Percentiles rank a stretch among this genome's conserved stretches.
Evolutionary conservation across 805 yeast genomes (phyloP).

Genomic region (Saccharomycopsis fermentans): DNA sequence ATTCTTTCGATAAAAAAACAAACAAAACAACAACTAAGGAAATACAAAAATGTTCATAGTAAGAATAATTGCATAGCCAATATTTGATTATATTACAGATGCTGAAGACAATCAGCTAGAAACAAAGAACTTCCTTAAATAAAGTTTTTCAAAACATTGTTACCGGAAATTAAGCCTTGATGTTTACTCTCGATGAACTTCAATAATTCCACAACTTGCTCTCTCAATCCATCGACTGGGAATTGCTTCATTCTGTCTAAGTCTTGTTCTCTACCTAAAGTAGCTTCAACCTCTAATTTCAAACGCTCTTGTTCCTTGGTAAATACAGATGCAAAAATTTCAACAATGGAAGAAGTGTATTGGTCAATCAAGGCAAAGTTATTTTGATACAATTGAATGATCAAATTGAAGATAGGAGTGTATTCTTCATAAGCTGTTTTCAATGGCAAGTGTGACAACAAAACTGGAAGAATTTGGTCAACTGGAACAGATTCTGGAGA

Average conservation of each 20-base stretch:
- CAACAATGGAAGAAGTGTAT: constrained; percentile 53
- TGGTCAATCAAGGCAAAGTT: constrained; percentile 44
- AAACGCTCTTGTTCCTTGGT: constrained; percentile 65
- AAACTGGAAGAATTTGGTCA: constrained; percentile 61
- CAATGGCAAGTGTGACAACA: constrained; percentile 75
- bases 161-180: neutral
- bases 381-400: constrained; percentile 60
- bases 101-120: neutral
- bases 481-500: constrained; percentile 66
- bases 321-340: constrained; percentile 60
- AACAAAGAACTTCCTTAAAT: neutral
- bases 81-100: neutral
- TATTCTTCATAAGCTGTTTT: constrained; percentile 87
- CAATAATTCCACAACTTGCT: constrained; percentile 57
- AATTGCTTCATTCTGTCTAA: constrained; percentile 73
- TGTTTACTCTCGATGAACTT: constrained; percentile 54
- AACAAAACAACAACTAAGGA: neutral
- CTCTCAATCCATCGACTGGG: constrained; percentile 54
- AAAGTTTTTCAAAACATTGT: constrained; percentile 4
- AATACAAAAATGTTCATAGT: neutral
- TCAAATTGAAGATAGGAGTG: constrained; percentile 74
- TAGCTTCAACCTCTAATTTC: constrained; percentile 58
- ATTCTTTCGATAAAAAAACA: neutral
- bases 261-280: constrained; percentile 79
- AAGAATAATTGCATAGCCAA: neutral